Base-by-base conservation (phyloP, 306 rosid species). In the Potentilla sterilis region DNA sequence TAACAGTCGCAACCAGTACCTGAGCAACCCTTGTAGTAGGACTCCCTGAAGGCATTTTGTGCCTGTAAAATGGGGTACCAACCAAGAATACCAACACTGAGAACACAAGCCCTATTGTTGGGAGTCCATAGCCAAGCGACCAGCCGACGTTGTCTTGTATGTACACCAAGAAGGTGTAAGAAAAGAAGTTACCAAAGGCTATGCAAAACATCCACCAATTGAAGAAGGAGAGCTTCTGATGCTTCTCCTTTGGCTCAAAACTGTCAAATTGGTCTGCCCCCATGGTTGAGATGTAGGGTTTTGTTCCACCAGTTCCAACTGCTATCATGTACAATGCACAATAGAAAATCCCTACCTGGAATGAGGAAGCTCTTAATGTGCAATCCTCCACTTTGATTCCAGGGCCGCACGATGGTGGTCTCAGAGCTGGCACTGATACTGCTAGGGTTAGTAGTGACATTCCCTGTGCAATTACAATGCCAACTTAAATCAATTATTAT, bases 251-350 rank as follows among this genome's bases (percentile, higher is more conserved):
- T 0, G 86, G 86, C 22, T 92, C 93, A 32, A 87, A 86, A 21
- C 87, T 91, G 41, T 92, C 97, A 73, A 92, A 86, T 75, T 89
- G 96, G 63, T 89, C 91, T 6, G 93, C 96, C 7, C 96, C 96
- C 83, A 92, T 81, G 59, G 97, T 88, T 13, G 93, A 85, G 64
- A 89, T 84, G 81, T 84, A 88, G 74, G 97, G 85, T 75, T 90
- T 92, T 44, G 92, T 92, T 34, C 97, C 97, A 4, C 90, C 93
- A 24, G 85, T 84, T 78, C 92, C 96, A 14, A 78, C 7, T 73
- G 91, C 93, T 24, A 88, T 80, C 34, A 78, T 84, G 75, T 89
- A 90, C 52, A 92, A 77, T 12, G 90, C 93, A 75, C 75, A 70
- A 66, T 75, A 89, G 85, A 89, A 88, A 4, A 88, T 43, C 1